Evolutionary conservation across 768 basidiomycete species (phyloP).

Genomic region (Inosperma sp.): DNA sequence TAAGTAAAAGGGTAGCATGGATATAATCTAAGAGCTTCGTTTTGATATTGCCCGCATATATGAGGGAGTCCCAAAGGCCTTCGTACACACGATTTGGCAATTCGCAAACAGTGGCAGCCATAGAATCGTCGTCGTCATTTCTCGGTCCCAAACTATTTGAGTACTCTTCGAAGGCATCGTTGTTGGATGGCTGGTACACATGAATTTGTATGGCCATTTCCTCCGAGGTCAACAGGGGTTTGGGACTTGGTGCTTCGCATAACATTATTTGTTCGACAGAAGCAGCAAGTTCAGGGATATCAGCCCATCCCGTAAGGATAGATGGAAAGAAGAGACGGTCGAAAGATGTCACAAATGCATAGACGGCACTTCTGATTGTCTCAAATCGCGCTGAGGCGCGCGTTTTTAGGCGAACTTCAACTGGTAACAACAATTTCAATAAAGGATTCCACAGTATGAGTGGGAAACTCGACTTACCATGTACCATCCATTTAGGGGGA

Average conservation of each 20-base stretch:
- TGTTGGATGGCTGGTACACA: constrained; percentile 77
- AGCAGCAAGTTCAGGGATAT: constrained; percentile 60
- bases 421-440: constrained; percentile 39
- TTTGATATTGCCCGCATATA: constrained; percentile 84
- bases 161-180: constrained; percentile 70
- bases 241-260: constrained; percentile 65
- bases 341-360: constrained; percentile 51
- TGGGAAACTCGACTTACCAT: constrained; percentile 39
- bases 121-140: constrained; percentile 70
- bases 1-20: constrained; percentile 88
- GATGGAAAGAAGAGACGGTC: constrained; percentile 68
- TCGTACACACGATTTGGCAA: constrained; percentile 82
- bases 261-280: constrained; percentile 75
- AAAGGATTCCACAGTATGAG: neutral
- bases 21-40: constrained; percentile 88
- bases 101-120: constrained; percentile 87
- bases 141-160: constrained; percentile 47
- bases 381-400: constrained; percentile 72
- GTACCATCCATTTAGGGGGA: constrained; percentile 54
- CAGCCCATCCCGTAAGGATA: constrained; percentile 74
- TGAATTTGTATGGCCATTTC: constrained; percentile 74
- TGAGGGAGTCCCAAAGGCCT: constrained; percentile 88
- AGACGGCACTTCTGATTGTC: constrained; percentile 61
- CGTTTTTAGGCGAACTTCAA: constrained; percentile 76
- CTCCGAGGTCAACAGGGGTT: constrained; percentile 46